These are phyloP conservation scores for Hypoxylon intermedium DNA, from an alignment of 495 filamentous ascomycete genomes.

Conservation along the genomic window DNA sequence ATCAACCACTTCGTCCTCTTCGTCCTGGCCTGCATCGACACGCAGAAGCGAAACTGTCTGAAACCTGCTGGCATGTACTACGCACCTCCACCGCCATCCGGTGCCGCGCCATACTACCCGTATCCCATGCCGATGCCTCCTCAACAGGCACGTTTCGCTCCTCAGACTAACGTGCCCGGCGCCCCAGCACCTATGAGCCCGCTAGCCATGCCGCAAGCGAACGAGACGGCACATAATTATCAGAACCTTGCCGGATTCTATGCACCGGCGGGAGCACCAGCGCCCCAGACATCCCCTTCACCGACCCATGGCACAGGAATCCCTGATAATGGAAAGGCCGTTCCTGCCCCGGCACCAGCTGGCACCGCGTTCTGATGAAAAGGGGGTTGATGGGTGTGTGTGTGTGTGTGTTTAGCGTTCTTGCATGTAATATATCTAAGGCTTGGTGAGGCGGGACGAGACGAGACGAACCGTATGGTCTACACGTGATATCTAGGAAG, in stretches of 20 bases:
- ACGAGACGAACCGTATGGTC: constrained; percentile 18
- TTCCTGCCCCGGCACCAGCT: constrained; percentile 11
- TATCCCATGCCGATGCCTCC: constrained; percentile 31
- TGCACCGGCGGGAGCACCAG: constrained; percentile 16
- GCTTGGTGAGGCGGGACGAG: constrained; percentile 3
- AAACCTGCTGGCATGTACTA: constrained; percentile 33
- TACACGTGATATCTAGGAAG: constrained; percentile 5
- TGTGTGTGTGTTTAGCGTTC: constrained; percentile 27
- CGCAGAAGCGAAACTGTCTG: constrained; percentile 38
- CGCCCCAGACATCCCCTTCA: background rate
- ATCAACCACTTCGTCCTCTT: constrained; percentile 52
- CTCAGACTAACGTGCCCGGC: background rate
- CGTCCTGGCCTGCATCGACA: constrained; percentile 53
- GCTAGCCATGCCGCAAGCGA: background rate
- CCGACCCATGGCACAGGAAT: constrained; percentile 1
- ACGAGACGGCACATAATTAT: constrained; percentile 16
- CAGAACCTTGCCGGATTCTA: constrained; percentile 38
- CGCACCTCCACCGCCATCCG: constrained; percentile 9
- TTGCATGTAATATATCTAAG: constrained; percentile 1
- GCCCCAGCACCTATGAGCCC: constrained; percentile 4
- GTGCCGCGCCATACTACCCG: constrained; percentile 32
- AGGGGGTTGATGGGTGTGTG: background rate
- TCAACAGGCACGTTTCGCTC: constrained; percentile 6
- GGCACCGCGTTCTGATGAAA: constrained; percentile 13
- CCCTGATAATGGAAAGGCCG: constrained; percentile 18